Evolutionary conservation across 306 rosid genomes (phyloP).

Genomic region (Lathyrus sativus): DNA sequence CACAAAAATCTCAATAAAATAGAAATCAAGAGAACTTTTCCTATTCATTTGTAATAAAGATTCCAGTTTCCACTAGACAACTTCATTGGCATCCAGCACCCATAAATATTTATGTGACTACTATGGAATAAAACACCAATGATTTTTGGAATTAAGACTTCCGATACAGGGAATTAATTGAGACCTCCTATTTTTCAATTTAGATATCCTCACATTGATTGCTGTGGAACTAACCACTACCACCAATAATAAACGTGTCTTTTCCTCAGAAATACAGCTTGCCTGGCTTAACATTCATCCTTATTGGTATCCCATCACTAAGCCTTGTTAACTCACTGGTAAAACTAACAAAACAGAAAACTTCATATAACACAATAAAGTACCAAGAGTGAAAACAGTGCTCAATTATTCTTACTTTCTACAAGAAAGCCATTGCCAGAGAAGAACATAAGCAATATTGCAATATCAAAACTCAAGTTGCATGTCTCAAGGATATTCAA

Average conservation of each 20-base stretch:
- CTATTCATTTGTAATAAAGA: neutral
- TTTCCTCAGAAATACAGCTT: too few species aligned
- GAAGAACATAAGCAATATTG: constrained; percentile 17
- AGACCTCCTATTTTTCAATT: neutral
- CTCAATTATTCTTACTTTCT: neutral
- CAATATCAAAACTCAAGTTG: constrained; percentile 23
- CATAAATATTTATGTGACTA: neutral
- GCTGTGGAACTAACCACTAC: too few species aligned
- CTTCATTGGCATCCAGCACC: neutral
- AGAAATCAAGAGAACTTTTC: neutral
- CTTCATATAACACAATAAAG: neutral
- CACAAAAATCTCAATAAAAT: too few species aligned
- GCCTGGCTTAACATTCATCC: neutral
- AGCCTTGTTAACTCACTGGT: neutral
- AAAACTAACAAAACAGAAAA: neutral
- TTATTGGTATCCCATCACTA: neutral
- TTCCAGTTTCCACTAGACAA: neutral
- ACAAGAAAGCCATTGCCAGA: neutral
- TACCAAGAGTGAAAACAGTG: constrained; percentile 1
- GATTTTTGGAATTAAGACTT: neutral
- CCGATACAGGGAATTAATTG: too few species aligned
- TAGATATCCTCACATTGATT: neutral
- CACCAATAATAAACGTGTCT: too few species aligned
- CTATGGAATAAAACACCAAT: neutral
- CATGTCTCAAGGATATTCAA: neutral